Evolutionary conservation across 2,329 filamentous ascomycete species (phyloP).

Genomic region (Paecilomyces formosus): DNA sequence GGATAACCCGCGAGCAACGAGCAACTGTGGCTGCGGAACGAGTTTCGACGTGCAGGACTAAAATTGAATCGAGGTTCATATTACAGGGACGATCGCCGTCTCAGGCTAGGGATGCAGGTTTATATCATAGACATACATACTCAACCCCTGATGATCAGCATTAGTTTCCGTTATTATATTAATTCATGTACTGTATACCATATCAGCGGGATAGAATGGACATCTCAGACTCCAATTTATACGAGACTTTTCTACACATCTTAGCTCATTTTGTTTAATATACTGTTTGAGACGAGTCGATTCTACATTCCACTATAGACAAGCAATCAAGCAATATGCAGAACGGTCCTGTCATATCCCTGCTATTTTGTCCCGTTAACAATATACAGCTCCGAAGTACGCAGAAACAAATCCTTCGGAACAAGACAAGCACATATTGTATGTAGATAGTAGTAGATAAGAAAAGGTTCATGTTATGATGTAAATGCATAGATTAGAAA

Average conservation of each 20-base stretch:
- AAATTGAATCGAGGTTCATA: not conserved
- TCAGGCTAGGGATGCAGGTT: not conserved
- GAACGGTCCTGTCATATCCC: too few species aligned
- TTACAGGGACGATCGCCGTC: not conserved
- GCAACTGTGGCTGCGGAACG: constrained; percentile 93
- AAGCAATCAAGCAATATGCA: too few species aligned
- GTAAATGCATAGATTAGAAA: not conserved
- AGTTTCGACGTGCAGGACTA: constrained; percentile 80
- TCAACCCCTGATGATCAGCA: not conserved
- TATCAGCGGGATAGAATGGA: not conserved
- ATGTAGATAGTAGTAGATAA: not conserved
- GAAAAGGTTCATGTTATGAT: not conserved
- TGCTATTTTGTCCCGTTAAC: too few species aligned
- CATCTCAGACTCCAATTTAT: not conserved
- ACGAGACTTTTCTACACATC: not conserved
- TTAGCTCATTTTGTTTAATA: too few species aligned
- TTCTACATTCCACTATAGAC: too few species aligned
- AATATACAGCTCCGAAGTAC: too few species aligned
- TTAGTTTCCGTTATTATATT: not conserved
- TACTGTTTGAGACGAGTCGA: too few species aligned
- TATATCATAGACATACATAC: not conserved
- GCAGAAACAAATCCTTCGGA: too few species aligned
- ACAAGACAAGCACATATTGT: not conserved
- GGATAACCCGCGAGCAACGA: constrained; percentile 84
- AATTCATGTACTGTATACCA: not conserved